Base-by-base conservation (phyloP, 2,329 filamentous ascomycete genomes). In the Alternaria solani region DNA sequence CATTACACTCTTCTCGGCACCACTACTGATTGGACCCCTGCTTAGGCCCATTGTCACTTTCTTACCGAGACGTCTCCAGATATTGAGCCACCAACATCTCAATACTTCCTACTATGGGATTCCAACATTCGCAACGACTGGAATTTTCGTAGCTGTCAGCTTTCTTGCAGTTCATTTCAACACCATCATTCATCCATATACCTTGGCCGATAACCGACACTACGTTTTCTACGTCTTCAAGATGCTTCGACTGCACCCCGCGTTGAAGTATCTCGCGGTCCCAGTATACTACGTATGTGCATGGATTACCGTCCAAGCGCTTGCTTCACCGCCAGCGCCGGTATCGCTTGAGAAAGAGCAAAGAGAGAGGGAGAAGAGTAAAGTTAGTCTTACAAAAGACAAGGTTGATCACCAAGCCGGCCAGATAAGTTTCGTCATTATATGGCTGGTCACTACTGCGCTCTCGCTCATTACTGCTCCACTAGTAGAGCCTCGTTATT, bases 201-300 rank as follows among this genome's bases (percentile, higher is more conserved):
- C 94, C 0, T 86, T 98, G 1, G 95, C 95, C 34, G 95, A 99
- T 78, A 99, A 99, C 78, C 86, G 95, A 2, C 95, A 99, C 78
- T 99, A 97, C 81, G 90, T 96, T 77, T 99, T 99, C 79, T 99
- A 99, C 80, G 83, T 96, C 61, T 99, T 99, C 82, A 89, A 93
- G 1, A 89, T 91, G 6, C 89, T 98, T 38, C 86, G 91, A 2
- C 85, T 84, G 6, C 86, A 91, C 42, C 81, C 83, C 1, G 79
- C 82, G 18, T 79, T 92, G 52, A 89, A 89, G 36, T 93, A 93
- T 69, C 78, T 85, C 0, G 88, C 91, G 1, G 85, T 90, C 0
- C 83, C 89, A 0, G 81, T 90, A 1, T 98, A 99, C 78, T 85
- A 91, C 2, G 11, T 87, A 16, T 89, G 88, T 70, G 89, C 86